A percentile compares a stretch with the other conserved stretches of the same genome.
Evolutionary conservation across 805 yeast genomes (phyloP).

Genomic region (Barnettozyma siamensis): DNA sequence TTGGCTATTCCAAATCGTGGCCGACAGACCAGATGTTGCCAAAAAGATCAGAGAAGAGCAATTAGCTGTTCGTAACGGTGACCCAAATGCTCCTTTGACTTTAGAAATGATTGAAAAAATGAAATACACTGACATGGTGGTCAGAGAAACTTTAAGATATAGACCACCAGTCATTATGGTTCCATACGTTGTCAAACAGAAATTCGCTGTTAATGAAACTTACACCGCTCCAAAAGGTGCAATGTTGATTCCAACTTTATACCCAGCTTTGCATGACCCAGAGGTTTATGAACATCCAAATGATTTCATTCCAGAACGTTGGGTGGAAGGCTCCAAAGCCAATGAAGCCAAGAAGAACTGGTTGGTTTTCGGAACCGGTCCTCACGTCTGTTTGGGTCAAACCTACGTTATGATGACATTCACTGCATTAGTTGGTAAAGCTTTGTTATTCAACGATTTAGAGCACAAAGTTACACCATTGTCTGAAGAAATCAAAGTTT

Average conservation of each 20-base stretch:
- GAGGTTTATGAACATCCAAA: slow-evolving; percentile 95
- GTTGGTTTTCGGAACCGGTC: slow-evolving; percentile 96
- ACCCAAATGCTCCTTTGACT: slow-evolving; percentile 54
- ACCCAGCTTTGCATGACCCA: slow-evolving; percentile 96
- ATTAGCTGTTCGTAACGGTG: slow-evolving; percentile 71
- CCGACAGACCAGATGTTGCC: slow-evolving; percentile 91
- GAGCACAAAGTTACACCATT: slow-evolving; percentile 75
- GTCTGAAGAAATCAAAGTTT: slow-evolving; percentile 89
- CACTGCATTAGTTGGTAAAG: slow-evolving; percentile 88
- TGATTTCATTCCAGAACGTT: slow-evolving; percentile 91
- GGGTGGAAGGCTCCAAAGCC: slow-evolving; percentile 77
- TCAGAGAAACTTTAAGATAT: slow-evolving; percentile 86
- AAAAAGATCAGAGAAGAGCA: slow-evolving; percentile 90
- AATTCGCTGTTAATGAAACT: slow-evolving; percentile 73
- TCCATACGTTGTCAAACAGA: slow-evolving; percentile 87
- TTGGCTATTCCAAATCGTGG: slow-evolving; percentile 95
- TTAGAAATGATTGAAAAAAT: slow-evolving; percentile 77
- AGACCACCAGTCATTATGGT: slow-evolving; percentile 99
- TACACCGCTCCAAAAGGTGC: slow-evolving; percentile 96
- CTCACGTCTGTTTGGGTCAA: slow-evolving; percentile 94
- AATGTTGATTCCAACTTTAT: slow-evolving; percentile 92
- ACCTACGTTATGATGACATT: slow-evolving; percentile 88
- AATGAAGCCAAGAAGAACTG: slow-evolving; percentile 79
- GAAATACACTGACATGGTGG: slow-evolving; percentile 86
- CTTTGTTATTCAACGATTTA: slow-evolving; percentile 74